Evolutionary conservation across 228 moss, liverwort and hornwort genomes (phyloP).

Genomic region (Sphagnum fallax): DNA sequence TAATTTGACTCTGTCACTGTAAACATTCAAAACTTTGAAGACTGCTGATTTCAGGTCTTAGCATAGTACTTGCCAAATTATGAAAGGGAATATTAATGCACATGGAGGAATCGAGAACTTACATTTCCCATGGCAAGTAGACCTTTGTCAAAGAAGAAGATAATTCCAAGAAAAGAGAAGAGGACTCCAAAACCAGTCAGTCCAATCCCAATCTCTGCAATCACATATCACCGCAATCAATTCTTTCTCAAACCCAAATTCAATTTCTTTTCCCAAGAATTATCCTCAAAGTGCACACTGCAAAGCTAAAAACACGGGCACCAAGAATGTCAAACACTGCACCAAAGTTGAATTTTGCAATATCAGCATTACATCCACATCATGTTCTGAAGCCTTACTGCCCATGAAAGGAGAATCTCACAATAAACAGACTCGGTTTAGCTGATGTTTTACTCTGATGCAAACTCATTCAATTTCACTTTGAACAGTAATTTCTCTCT

Average conservation of each 20-base stretch:
- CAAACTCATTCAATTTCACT: background rate
- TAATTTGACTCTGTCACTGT: background rate
- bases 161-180: conserved; percentile 6
- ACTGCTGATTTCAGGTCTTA: too few relatives aligned
- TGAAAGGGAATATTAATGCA: too few relatives aligned
- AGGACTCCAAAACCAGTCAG: conserved; percentile 10
- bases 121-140: conserved; percentile 13
- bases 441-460: background rate
- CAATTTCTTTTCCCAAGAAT: background rate
- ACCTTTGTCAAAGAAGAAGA: conserved; percentile 13
- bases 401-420: background rate
- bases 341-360: background rate
- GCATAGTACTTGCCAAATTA: too few relatives aligned
- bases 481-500: too few relatives aligned
- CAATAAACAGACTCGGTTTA: background rate
- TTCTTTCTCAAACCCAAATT: background rate
- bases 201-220: conserved; percentile 8
- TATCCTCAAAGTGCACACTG: background rate
- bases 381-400: background rate
- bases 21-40: too few relatives aligned
- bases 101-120: background rate
- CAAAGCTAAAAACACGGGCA: background rate
- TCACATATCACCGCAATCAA: background rate
- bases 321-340: too few relatives aligned
- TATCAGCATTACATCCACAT: background rate